Base-by-base conservation (phyloP, 2,329 filamentous ascomycete genomes). In the Elsinoe batatas region DNA sequence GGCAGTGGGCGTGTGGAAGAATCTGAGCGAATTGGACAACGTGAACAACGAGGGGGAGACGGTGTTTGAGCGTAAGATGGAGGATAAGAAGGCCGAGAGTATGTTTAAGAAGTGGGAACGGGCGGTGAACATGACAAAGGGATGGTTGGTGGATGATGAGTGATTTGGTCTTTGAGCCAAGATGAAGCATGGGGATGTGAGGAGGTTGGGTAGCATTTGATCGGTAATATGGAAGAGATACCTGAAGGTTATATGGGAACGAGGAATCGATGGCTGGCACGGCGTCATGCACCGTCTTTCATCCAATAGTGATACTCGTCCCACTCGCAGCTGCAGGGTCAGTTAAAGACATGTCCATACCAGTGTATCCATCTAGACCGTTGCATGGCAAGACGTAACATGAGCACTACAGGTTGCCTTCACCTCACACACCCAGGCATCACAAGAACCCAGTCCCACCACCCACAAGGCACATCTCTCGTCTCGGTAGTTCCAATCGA, bases 71-170 rank as follows among this genome's bases (percentile, higher is more conserved):
- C 87, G 88, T 1, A 72, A 80, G 60, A 80, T 88, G 57, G 74
- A 76, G 49, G 70, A 75, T 59, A 74, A 79, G 58, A 77, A 81
- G 62, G 81, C 83, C 58, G 69, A 69, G 32, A 77, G 76, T 65
- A 81, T 85, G 73, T 89, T 88, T 65, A 77, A 76, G 62, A 79
- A 80, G 61, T 91, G 87, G 87, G 78, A 82, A 63, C 83, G 85
- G 70, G 87, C 87, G 1, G 87, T 91, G 36, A 74, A 86, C 67
- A 91, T 90, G 85, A 85, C 82, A 64, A 81, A 77, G 65, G 87
- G 87, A 33, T 91, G 87, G 87, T 66, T 79, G 53, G 72, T 73
- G n/a, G 65, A 69, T 18, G 70, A 71, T 38, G 71, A 61, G 58
- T 51, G 32, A 51, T 36, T 22, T 44, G 15, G 15, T 20, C 26